Conservation (phyloP, 2,329 filamentous ascomycete genomes). For the Zymoseptoria brevis region DNA sequence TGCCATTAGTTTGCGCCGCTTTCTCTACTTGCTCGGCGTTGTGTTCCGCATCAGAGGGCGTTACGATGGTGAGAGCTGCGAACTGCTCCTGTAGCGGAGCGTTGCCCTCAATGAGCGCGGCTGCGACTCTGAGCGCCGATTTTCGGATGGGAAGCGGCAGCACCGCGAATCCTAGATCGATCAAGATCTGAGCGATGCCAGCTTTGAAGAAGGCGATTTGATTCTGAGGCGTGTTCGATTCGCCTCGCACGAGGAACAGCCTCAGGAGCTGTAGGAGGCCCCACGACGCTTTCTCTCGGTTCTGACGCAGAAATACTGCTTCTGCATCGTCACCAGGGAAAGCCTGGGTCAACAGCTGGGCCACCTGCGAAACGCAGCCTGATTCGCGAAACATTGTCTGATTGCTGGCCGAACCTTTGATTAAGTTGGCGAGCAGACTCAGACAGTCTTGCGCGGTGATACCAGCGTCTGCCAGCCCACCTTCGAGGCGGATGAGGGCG, state of each 20-base stretch:
- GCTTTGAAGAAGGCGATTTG: slow-evolving; percentile 80
- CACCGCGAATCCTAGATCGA: slow-evolving; percentile 74
- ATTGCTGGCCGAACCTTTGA: slow-evolving; percentile 81
- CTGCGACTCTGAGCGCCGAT: slow-evolving; percentile 78
- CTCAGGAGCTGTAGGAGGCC: slow-evolving; percentile 79
- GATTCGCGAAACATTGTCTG: slow-evolving; percentile 91
- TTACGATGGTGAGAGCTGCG: slow-evolving; percentile 67
- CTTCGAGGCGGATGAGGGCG: slow-evolving; percentile 70
- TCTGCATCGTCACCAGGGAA: slow-evolving; percentile 37
- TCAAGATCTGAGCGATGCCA: slow-evolving; percentile 67
- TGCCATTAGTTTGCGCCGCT: slow-evolving; percentile 21
- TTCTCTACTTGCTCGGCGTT: slow-evolving; percentile 14
- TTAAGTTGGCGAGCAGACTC: slow-evolving; percentile 79
- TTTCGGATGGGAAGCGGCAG: slow-evolving; percentile 72
- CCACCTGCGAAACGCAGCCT: slow-evolving; percentile 66
- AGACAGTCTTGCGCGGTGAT: slow-evolving; percentile 88
- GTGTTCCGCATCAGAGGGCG: slow-evolving; percentile 12
- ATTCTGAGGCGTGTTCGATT: slow-evolving; percentile 70
- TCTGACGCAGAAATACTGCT: slow-evolving; percentile 33
- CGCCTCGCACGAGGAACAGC: slow-evolving; percentile 76
- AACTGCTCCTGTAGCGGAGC: slow-evolving; percentile 76
- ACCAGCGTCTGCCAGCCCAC: slow-evolving; percentile 71
- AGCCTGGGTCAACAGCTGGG: slow-evolving; percentile 52
- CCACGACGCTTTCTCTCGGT: slow-evolving; percentile 85
- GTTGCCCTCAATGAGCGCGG: slow-evolving; percentile 81